phyloP scores from a whole-genome alignment of 164 flowering plant species.

The Tinospora cordifolia region DNA sequence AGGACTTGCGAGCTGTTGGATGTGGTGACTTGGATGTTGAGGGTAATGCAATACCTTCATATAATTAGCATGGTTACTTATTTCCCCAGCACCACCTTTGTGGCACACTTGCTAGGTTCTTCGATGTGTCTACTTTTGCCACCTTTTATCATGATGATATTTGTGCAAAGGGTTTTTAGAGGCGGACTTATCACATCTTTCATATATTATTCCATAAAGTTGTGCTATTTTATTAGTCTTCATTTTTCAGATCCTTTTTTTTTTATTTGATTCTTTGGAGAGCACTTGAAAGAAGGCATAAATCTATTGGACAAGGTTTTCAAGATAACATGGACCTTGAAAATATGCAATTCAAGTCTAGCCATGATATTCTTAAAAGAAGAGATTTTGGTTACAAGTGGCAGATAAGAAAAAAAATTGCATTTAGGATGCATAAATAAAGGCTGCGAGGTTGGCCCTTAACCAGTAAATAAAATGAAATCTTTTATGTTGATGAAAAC shows the following conservation, averaged over 20 bases:
- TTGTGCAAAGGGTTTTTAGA: neutral
- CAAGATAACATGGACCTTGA: neutral
- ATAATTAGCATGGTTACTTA: neutral
- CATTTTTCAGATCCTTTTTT: neutral
- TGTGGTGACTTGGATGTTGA: slow-evolving; percentile 99
- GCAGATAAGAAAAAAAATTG: too few relatives aligned
- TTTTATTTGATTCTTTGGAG: neutral
- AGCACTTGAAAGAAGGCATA: neutral
- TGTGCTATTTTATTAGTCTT: neutral
- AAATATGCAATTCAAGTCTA: neutral
- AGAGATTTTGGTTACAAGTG: neutral
- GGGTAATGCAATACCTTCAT: slow-evolving; percentile 35
- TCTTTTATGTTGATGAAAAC: neutral
- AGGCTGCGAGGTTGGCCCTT: too few relatives aligned
- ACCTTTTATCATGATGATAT: neutral
- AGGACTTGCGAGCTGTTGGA: slow-evolving; percentile 77
- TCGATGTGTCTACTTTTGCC: neutral
- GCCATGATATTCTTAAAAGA: neutral
- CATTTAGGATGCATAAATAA: too few relatives aligned
- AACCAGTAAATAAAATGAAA: too few relatives aligned
- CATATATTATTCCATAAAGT: neutral
- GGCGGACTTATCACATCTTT: neutral
- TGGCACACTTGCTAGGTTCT: neutral
- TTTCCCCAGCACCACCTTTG: neutral
- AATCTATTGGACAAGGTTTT: neutral